Evolutionary conservation across 1,284 basidiomycete genomes (phyloP), one percentile per base, ranked within the genome.

Genomic region (Testicularia cyperi): DNA sequence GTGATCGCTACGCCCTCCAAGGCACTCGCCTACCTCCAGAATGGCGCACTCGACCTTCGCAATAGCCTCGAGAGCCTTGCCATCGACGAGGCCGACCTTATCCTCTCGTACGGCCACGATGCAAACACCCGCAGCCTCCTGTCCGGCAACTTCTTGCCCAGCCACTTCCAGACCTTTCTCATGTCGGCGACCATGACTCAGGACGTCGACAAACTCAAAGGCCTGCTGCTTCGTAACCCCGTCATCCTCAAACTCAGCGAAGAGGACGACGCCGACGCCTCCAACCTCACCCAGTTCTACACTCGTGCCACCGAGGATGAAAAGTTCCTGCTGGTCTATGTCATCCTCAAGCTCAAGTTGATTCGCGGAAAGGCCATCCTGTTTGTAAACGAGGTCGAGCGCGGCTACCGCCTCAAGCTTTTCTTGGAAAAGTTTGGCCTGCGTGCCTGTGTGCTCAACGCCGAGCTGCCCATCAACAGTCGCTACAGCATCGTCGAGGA

Each of bases 121-220:
- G 87, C 90, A 64, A 92, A 96, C 68, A 84, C 97, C 30, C 85
- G 86, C 28, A 83, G 88, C 45, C 88, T 98, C 36, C 85, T 96
- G 61, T 82, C 82, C 39, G 87, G 86, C 16, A 58, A 56, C 39
- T 68, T 57, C 25, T 81, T 98, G 6, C 92, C 94, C 12, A 88
- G 87, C 69, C 83, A 94, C 32, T 90, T 88, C 68, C 95, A 98
- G 77, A 90, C 88, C 7, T 94, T 94, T 77, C 80, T 98, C 36
- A 96, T 98, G 91, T 92, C 88, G 74, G 95, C 95, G 3, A 99
- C 95, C 0, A 88, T 99, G 85, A 92, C 91, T 15, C 88, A 92
- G 65, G 95, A 98, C 69, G 90, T 98, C 4, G 88, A 92, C 70
- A 82, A 85, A 55, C 81, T 99, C 45, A 94, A 95, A 77, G 90